Base-by-base conservation (phyloP, 2,329 filamentous ascomycete genomes). In the Talaromyces sp. region DNA sequence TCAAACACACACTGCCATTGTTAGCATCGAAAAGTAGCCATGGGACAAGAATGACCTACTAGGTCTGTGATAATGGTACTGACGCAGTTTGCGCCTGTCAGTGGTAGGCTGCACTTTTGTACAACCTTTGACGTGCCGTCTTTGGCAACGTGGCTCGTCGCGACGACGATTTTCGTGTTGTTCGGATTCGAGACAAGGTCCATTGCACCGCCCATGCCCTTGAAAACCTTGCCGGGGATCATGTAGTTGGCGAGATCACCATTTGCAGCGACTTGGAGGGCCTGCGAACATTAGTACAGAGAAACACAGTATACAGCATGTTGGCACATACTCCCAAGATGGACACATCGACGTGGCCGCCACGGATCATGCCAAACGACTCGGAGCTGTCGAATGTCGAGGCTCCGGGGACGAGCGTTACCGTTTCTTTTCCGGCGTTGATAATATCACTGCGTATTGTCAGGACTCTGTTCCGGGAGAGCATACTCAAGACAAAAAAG, bases 111-210 rank as follows among this genome's bases (percentile, higher is more conserved):
- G 77, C 92, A 96, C 79, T 96, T 89, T 81, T 92, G 91, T 66
- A 97, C 83, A 72, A 97, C 95, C 88, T 97, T 97, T 61, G 92
- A 83, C 73, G 89, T 88, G 62, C 92, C 92, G 80, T 95, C 94
- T 85, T 96, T 96, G 73, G 96, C 92, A 14, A 91, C 93, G 78
- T 97, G 92, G 77, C 96, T 92, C 87, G 96, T 96, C 3, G 92
- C 92, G 56, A 96, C 90, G 1, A 97, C 92, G 21, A 97, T 87
- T 79, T 88, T 89, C 67, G 87, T 90, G 70, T 82, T 82, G 68
- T 87, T 83, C 1, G 87, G 87, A 75, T 89, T 89, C 62, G 84
- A 86, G 11, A 90, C 86, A 17, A 90, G 76, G 69, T 90, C 87
- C 87, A 90, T 90, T 46, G 87, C 87, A 54, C 87, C 87, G 62